A percentile compares a stretch with the other conserved stretches of the same genome.
phyloP scores from a whole-genome alignment of 1,284 basidiomycete species.

The Marasmius fiardii region DNA sequence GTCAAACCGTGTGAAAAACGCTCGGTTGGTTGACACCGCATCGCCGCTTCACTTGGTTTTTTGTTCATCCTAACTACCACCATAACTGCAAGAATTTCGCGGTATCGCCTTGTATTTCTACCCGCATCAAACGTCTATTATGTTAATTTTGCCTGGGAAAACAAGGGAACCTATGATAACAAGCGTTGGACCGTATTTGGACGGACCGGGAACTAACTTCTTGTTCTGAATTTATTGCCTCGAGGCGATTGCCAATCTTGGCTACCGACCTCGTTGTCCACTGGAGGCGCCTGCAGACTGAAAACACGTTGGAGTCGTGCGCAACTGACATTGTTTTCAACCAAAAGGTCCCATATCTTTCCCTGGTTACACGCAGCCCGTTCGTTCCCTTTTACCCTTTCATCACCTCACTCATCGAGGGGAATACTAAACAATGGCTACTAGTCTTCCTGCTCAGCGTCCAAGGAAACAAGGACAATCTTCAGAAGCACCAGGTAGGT shows the following conservation, averaged over 20 bases:
- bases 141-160: not conserved
- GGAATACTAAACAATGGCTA: slow-evolving; percentile 25
- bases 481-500: slow-evolving; percentile 35
- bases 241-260: slow-evolving; percentile 36
- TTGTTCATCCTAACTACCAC: not conserved
- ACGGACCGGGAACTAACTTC: slow-evolving; percentile 13
- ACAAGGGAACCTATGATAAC: not conserved
- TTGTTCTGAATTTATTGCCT: slow-evolving; percentile 9
- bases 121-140: not conserved
- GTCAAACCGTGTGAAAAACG: too few relatives aligned
- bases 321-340: slow-evolving; percentile 17
- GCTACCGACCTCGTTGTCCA: slow-evolving; percentile 46
- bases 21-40: not conserved
- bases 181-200: not conserved
- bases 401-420: slow-evolving; percentile 13
- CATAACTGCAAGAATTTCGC: not conserved
- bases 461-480: slow-evolving; percentile 37
- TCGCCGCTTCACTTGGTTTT: not conserved
- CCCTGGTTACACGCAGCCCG: slow-evolving; percentile 9
- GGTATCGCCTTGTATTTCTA: not conserved
- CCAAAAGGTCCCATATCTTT: slow-evolving; percentile 23
- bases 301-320: slow-evolving; percentile 49
- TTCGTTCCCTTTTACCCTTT: slow-evolving; percentile 19
- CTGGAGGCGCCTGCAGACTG: slow-evolving; percentile 31
- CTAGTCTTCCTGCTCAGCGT: slow-evolving; percentile 61